Evolutionary conservation across 2,329 filamentous ascomycete species (phyloP).

Genomic region (Pyrenophora seminiperda): DNA sequence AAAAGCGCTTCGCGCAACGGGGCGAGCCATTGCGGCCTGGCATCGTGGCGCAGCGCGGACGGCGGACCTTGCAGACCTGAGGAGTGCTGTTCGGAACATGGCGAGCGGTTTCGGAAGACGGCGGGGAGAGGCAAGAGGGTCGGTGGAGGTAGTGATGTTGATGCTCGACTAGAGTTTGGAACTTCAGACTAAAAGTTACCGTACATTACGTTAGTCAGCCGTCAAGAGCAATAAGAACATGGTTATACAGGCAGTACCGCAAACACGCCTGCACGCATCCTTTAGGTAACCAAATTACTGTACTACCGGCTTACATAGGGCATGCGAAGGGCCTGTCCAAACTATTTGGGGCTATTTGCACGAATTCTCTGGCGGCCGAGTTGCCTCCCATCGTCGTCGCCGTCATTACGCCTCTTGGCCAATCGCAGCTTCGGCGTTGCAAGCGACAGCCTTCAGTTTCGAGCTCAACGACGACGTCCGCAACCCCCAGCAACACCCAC

Average conservation of each 20-base stretch:
- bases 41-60: conserved; percentile 50
- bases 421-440: conserved; percentile 37
- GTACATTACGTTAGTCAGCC: conserved; percentile 25
- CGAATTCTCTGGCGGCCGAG: conserved; percentile 7
- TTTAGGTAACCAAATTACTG: conserved; percentile 1
- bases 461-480: conserved; percentile 29
- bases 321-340: background rate
- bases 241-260: background rate
- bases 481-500: conserved; percentile 28
- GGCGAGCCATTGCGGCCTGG: conserved; percentile 60
- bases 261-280: conserved; percentile 3
- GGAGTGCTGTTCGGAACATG: conserved; percentile 89
- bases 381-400: conserved; percentile 24
- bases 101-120: conserved; percentile 45
- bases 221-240: conserved; percentile 6
- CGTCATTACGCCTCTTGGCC: conserved; percentile 31
- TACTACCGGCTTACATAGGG: background rate
- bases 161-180: conserved; percentile 31
- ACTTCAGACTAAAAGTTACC: conserved; percentile 26
- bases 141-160: conserved; percentile 33
- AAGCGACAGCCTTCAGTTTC: conserved; percentile 32
- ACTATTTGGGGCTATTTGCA: background rate
- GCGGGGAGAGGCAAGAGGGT: conserved; percentile 31
- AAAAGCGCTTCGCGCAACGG: conserved; percentile 65
- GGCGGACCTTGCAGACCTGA: conserved; percentile 71